These are phyloP conservation scores for Tetracladium setigerum DNA, from an alignment of 495 filamentous ascomycete genomes.

Conservation along the genomic window DNA sequence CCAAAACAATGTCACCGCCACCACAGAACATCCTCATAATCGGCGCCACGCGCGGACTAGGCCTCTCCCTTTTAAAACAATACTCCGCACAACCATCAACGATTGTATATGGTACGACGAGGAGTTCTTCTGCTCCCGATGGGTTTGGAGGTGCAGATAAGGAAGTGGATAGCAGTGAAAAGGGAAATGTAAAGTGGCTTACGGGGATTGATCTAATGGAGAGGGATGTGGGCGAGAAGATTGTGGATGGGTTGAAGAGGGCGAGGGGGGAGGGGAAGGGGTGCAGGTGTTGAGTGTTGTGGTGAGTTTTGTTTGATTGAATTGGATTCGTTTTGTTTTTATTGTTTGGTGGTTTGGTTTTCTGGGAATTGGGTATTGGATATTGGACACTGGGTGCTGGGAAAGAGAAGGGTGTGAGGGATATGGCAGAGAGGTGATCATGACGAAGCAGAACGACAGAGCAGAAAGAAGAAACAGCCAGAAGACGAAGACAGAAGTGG, in stretches of 20 bases:
- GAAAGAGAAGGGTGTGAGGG: not conserved
- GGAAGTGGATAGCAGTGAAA: slow-evolving; percentile 16
- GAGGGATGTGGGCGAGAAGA: slow-evolving; percentile 10
- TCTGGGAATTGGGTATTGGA: slow-evolving; percentile 24
- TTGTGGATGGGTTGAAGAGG: slow-evolving; percentile 36
- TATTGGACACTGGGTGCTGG: not conserved
- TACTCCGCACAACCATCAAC: slow-evolving; percentile 44
- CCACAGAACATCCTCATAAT: slow-evolving; percentile 46
- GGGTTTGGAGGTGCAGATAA: slow-evolving; percentile 17
- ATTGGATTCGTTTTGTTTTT: too few species aligned
- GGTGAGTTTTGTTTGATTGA: slow-evolving; percentile 11
- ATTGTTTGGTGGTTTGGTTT: slow-evolving; percentile 39
- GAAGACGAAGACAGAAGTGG: too few species aligned
- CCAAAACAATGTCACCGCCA: slow-evolving; percentile 29
- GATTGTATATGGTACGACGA: slow-evolving; percentile 51
- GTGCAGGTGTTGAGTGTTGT: slow-evolving; percentile 21
- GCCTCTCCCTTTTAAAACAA: slow-evolving; percentile 48
- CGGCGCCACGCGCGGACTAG: slow-evolving; percentile 60
- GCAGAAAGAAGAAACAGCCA: too few species aligned
- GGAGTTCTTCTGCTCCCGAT: slow-evolving; percentile 28
- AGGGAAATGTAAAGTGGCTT: slow-evolving; percentile 21
- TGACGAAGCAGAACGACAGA: not conserved
- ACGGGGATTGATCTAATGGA: not conserved
- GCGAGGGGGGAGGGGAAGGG: slow-evolving; percentile 26
- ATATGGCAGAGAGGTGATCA: not conserved